Conservation (phyloP, 1,284 basidiomycete species). For the Trichosporon faecale region DNA sequence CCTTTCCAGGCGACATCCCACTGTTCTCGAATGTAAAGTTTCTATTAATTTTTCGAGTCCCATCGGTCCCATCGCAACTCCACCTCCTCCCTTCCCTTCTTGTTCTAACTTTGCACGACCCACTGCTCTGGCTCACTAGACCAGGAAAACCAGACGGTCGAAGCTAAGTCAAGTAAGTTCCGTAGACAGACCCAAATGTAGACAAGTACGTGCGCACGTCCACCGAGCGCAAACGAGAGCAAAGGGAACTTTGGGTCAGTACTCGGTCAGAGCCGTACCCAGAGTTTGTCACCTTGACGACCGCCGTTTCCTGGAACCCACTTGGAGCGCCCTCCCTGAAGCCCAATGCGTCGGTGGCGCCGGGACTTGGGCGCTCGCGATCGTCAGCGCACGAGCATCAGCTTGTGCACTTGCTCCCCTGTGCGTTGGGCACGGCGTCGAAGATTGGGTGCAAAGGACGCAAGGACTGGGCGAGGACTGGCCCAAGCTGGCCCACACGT, state of each 20-base stretch:
- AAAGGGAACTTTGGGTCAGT: not conserved
- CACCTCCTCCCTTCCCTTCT: not conserved
- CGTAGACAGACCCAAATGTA: not conserved
- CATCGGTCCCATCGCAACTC: not conserved
- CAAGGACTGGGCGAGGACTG: not conserved
- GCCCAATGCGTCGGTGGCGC: too few relatives aligned
- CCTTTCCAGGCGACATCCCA: not conserved
- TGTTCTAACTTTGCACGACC: too few relatives aligned
- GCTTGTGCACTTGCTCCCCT: not conserved
- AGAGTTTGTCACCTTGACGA: slow-evolving; percentile 1
- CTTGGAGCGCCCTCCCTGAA: not conserved
- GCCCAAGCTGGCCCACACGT: not conserved
- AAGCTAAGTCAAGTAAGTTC: not conserved
- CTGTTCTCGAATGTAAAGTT: not conserved
- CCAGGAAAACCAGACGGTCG: too few relatives aligned
- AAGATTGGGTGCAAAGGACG: not conserved
- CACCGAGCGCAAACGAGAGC: not conserved
- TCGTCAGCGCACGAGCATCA: too few relatives aligned
- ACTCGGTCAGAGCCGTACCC: not conserved
- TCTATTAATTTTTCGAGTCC: not conserved
- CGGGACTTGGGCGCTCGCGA: too few relatives aligned
- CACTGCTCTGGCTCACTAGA: too few relatives aligned
- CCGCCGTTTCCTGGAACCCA: not conserved
- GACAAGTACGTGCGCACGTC: not conserved
- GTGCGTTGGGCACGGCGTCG: not conserved